Conservation (phyloP, 257 asterid genomes). For the Scutellaria baicalensis region DNA sequence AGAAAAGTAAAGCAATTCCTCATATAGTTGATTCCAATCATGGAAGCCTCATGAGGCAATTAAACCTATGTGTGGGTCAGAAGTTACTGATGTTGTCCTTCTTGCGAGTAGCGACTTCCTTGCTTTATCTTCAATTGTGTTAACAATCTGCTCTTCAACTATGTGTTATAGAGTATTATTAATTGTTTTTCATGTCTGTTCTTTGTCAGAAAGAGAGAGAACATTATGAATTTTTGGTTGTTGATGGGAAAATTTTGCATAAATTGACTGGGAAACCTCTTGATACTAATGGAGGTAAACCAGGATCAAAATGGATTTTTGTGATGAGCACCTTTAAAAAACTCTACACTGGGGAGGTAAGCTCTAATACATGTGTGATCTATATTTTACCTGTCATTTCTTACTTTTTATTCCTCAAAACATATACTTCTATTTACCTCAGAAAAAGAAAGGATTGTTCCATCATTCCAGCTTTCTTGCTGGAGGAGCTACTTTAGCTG, state of each 20-base stretch:
- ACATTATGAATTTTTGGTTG: conserved; percentile 52
- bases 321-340: conserved; percentile 87
- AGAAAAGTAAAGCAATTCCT: neutral
- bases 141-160: neutral
- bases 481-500: conserved; percentile 92
- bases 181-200: conserved; percentile 5
- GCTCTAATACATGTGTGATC: conserved; percentile 9
- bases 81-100: neutral
- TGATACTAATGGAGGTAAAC: conserved; percentile 42
- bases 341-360: conserved; percentile 80
- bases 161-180: neutral
- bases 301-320: conserved; percentile 78
- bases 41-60: neutral
- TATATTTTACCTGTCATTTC: conserved; percentile 3
- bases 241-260: conserved; percentile 56
- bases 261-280: conserved; percentile 47
- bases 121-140: neutral
- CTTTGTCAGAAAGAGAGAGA: conserved; percentile 75
- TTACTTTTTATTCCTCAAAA: neutral
- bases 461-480: conserved; percentile 99
- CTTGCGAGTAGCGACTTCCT: neutral
- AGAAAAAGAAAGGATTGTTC: conserved; percentile 86
- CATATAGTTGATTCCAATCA: neutral
- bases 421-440: conserved; percentile 17
- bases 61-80: neutral